Conservation (phyloP, 164 flowering plant genomes). For the Tetracentron sinense region DNA sequence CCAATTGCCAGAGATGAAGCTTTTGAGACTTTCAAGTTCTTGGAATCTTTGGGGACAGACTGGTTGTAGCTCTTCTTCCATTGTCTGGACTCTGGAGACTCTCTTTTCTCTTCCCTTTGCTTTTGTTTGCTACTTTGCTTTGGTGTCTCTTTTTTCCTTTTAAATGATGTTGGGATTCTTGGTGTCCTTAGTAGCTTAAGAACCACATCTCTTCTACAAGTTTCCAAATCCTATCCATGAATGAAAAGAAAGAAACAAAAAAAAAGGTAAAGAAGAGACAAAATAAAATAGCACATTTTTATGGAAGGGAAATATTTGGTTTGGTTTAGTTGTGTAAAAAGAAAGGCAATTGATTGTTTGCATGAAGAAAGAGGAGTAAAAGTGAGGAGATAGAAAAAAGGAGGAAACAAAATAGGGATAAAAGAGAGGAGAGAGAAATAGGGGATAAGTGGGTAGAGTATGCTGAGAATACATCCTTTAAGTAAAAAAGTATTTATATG, state of each 20-base stretch:
- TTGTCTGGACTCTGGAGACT: neutral
- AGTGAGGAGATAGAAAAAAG: too few relatives aligned
- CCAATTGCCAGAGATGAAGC: conserved; percentile 13
- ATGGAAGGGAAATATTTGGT: too few relatives aligned
- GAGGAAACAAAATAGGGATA: too few relatives aligned
- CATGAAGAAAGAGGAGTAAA: too few relatives aligned
- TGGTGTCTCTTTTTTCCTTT: neutral
- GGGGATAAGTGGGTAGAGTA: too few relatives aligned
- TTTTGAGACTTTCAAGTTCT: neutral
- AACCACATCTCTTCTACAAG: conserved; percentile 19
- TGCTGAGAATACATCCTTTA: too few relatives aligned
- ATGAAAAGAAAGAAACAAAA: conserved; percentile 6
- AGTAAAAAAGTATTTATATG: too few relatives aligned
- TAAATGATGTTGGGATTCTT: conserved; percentile 2
- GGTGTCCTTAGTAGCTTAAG: conserved; percentile 16
- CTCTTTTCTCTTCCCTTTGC: neutral
- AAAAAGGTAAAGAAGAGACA: too few relatives aligned
- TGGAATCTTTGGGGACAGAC: conserved; percentile 1
- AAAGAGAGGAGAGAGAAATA: too few relatives aligned
- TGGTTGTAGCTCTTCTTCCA: neutral
- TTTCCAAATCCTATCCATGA: conserved; percentile 11
- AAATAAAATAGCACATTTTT: too few relatives aligned
- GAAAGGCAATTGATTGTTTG: too few relatives aligned
- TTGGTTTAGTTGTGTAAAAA: too few relatives aligned
- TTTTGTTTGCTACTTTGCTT: neutral